phyloP scores from a whole-genome alignment of 2,329 filamentous ascomycete species.

The Zasmidium citrigriseum region DNA sequence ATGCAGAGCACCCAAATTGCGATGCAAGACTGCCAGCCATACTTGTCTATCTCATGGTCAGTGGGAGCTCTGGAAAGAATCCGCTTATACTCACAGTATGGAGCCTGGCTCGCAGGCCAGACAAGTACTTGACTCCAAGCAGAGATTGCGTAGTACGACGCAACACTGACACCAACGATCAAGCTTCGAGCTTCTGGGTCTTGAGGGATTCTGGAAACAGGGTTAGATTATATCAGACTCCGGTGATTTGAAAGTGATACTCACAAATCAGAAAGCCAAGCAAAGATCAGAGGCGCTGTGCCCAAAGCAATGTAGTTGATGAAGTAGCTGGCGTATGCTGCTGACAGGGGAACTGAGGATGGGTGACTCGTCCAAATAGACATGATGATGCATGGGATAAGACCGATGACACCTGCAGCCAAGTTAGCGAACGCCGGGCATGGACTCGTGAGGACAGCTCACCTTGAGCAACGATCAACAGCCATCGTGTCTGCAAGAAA shows the following conservation, averaged over 20 bases:
- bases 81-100: constrained; percentile 38
- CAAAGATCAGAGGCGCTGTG: constrained; percentile 55
- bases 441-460: not conserved
- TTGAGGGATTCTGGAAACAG: constrained; percentile 43
- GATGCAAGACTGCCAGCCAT: constrained; percentile 52
- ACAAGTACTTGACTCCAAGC: constrained; percentile 56
- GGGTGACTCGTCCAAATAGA: constrained; percentile 55
- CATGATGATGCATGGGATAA: constrained; percentile 55
- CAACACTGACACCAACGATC: constrained; percentile 52
- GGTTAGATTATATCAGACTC: too few species aligned
- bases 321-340: constrained; percentile 56
- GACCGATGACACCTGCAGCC: constrained; percentile 40
- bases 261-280: constrained; percentile 53
- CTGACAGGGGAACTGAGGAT: constrained; percentile 42
- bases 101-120: constrained; percentile 55
- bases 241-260: constrained; percentile 1
- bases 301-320: constrained; percentile 52
- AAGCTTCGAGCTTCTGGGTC: constrained; percentile 53
- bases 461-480: constrained; percentile 51
- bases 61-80: not conserved
- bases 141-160: constrained; percentile 53
- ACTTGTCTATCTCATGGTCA: constrained; percentile 34
- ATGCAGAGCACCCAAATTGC: constrained; percentile 49
- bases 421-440: not conserved
- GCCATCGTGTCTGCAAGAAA: constrained; percentile 52